Percentiles rank a stretch among this genome's conserved stretches.
phyloP scores from a whole-genome alignment of 345 rosid species.

The Moricandia moricandioides region DNA sequence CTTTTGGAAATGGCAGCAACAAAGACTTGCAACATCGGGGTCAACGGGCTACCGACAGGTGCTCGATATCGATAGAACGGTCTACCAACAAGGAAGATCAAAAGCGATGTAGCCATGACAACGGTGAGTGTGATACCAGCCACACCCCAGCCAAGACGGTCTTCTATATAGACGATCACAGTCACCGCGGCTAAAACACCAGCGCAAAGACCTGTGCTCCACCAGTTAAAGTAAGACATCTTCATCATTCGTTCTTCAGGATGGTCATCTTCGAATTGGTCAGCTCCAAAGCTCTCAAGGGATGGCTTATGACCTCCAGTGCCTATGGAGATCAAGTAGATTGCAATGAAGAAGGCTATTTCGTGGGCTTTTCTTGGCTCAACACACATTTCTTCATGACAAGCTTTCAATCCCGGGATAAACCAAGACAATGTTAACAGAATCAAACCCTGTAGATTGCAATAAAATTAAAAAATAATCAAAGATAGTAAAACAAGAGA shows the following conservation, averaged over 20 bases:
- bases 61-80: neutral
- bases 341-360: slow-evolving; percentile 66
- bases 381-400: slow-evolving; percentile 47
- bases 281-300: slow-evolving; percentile 94
- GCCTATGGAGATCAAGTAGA: slow-evolving; percentile 78
- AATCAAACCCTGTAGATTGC: slow-evolving; percentile 55
- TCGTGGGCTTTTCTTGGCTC: slow-evolving; percentile 69
- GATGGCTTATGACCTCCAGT: slow-evolving; percentile 98
- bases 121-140: neutral
- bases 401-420: slow-evolving; percentile 69
- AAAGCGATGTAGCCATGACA: neutral
- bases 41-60: neutral
- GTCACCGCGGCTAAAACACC: neutral
- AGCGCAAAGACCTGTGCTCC: slow-evolving; percentile 41
- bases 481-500: neutral
- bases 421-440: slow-evolving; percentile 71
- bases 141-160: neutral
- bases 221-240: slow-evolving; percentile 95
- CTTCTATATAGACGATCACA: neutral
- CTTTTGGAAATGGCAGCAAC: neutral
- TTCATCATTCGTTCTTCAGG: slow-evolving; percentile 66
- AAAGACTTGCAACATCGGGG: neutral
- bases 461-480: neutral
- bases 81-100: neutral
- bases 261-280: slow-evolving; percentile 86